phyloP scores from a whole-genome alignment of 2,329 filamentous ascomycete species.

The Phialophora chinensis region DNA sequence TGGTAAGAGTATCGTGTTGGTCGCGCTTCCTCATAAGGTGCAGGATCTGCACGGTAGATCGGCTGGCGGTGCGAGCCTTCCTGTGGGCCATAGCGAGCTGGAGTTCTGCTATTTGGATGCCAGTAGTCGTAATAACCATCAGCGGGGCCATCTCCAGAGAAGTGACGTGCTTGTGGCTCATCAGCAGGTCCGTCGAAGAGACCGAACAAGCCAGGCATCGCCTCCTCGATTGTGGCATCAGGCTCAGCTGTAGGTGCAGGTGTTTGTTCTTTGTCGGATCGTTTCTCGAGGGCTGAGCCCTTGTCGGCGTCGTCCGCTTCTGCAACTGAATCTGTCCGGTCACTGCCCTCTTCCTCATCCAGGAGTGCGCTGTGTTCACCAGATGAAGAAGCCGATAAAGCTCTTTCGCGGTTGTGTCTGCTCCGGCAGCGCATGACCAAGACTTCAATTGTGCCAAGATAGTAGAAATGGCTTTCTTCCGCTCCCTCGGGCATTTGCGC shows the following conservation, averaged over 20 bases:
- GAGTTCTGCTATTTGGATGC: not conserved
- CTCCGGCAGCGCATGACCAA: conserved; percentile 42
- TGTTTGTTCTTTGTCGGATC: not conserved
- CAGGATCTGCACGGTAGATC: conserved; percentile 10
- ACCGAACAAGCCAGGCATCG: conserved; percentile 20
- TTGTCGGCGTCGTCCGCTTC: not conserved
- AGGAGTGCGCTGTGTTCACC: conserved; percentile 36
- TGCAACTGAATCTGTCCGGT: conserved; percentile 25
- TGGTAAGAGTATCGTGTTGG: conserved; percentile 10
- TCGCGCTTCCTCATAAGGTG: conserved; percentile 1
- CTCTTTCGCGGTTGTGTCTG: conserved; percentile 19
- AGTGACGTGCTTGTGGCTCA: conserved; percentile 8
- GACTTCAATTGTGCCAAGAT: conserved; percentile 44
- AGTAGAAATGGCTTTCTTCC: conserved; percentile 38
- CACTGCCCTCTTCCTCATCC: conserved; percentile 24
- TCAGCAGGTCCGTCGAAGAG: conserved; percentile 35
- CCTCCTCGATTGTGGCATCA: conserved; percentile 7
- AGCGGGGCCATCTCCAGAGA: conserved; percentile 20
- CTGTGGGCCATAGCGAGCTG: conserved; percentile 25
- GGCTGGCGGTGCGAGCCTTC: conserved; percentile 12
- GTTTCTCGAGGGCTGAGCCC: not conserved
- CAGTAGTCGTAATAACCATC: conserved; percentile 22
- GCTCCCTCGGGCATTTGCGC: conserved; percentile 28
- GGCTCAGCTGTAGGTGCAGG: conserved; percentile 7
- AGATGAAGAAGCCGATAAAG: conserved; percentile 30